These are phyloP conservation scores for Tetrahymena borealis DNA, from an alignment of 73 alveolate genomes.

Conservation along the genomic window DNA sequence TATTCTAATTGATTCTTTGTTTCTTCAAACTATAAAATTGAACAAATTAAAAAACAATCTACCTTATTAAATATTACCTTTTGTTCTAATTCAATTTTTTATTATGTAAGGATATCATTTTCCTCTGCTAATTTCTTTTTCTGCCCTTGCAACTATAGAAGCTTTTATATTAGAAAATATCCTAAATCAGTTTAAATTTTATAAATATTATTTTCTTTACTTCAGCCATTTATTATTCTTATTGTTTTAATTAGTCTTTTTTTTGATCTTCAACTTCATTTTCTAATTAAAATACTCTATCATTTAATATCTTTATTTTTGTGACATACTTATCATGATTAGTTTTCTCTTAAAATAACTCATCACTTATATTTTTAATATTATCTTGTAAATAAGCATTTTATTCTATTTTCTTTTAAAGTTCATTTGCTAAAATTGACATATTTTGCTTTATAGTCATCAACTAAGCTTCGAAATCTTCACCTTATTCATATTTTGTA, in stretches of 20 bases:
- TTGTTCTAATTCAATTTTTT: neutral
- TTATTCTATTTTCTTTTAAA: neutral
- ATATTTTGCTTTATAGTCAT: neutral
- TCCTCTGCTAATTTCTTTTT: neutral
- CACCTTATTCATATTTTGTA: neutral
- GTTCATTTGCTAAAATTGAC: neutral
- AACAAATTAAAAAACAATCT: neutral
- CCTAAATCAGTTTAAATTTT: neutral
- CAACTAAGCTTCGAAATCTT: neutral
- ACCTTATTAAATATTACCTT: neutral
- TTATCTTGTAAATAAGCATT: neutral
- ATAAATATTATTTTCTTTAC: neutral
- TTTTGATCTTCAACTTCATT: neutral
- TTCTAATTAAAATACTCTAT: neutral
- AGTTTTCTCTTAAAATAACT: neutral
- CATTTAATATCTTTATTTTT: neutral
- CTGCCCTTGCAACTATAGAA: neutral
- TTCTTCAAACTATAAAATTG: neutral
- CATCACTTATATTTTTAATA: neutral
- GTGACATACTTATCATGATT: neutral
- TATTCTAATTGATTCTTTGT: neutral
- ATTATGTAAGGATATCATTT: neutral
- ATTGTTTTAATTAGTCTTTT: neutral
- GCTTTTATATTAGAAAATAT: neutral
- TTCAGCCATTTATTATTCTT: neutral